Percentiles rank a stretch among this genome's conserved stretches.
Conservation (phyloP, 148 eudicot genomes). For the Rheum nobile region DNA sequence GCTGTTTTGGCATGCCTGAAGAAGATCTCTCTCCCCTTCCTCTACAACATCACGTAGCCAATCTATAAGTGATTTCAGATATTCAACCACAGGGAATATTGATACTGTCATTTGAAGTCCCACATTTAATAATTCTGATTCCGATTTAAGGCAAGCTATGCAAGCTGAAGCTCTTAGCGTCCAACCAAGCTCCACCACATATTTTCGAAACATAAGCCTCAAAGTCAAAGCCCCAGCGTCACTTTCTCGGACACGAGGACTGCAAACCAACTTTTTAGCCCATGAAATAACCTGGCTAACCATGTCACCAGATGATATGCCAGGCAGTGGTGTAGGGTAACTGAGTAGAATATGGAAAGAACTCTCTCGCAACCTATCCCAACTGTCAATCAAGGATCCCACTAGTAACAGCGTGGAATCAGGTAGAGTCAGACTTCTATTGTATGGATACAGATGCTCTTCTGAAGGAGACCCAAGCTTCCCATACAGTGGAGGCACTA, state of each 20-base stretch:
- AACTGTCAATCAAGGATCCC: constrained; percentile 91
- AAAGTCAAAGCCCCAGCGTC: constrained; percentile 95
- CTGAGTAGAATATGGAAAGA: constrained; percentile 64
- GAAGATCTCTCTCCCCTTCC: constrained; percentile 80
- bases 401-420: constrained; percentile 80
- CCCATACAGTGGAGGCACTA: constrained; percentile 35
- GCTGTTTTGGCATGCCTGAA: constrained; percentile 80
- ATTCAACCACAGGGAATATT: constrained; percentile 39
- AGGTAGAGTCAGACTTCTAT: constrained; percentile 56
- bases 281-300: constrained; percentile 54
- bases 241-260: constrained; percentile 99
- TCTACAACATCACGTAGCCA: constrained; percentile 68
- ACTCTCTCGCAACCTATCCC: constrained; percentile 91
- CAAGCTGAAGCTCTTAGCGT: constrained; percentile 39
- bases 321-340: constrained; percentile 91
- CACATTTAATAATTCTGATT: constrained; percentile 22
- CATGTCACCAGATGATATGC: constrained; percentile 42
- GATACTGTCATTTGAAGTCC: constrained; percentile 19
- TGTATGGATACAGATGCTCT: constrained; percentile 44
- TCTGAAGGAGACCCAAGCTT: constrained; percentile 25
- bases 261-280: constrained; percentile 81
- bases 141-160: constrained; percentile 27
- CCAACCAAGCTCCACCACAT: constrained; percentile 80
- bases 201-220: constrained; percentile 77
- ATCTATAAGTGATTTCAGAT: constrained; percentile 67